Base-by-base conservation (phyloP, 2,329 filamentous ascomycete genomes). In the Colletotrichum chlorophyti region DNA sequence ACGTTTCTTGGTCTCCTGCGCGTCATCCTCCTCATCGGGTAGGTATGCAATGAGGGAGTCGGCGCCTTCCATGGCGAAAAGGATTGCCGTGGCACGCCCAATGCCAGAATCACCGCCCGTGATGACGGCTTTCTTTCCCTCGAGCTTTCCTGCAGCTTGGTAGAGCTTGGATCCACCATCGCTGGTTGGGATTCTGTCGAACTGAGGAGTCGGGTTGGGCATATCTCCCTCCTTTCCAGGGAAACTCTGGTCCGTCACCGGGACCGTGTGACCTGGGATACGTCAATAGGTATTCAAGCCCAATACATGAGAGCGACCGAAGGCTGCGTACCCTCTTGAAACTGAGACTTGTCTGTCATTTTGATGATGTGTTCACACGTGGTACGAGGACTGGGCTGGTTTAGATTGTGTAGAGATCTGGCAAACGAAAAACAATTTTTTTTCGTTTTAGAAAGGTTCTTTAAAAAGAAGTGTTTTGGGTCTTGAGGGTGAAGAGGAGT, bases 81-180 rank as follows among this genome's bases (percentile, higher is more conserved):
- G 79, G 14, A 94, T 81, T 1, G 91, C 90, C 1, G 88, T 84
- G 1, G 91, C 87, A 32, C 90, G 85, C 6, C 91, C 90, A 63
- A 95, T 94, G 2, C 91, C 91, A 6, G 84, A 88, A 72, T 94
- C 91, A 4, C 91, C 91, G 14, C 91, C 91, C 0, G 91, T 94
- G 66, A 95, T 94, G 57, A 95, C 74, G 7, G 91, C 90, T 58
- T 85, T 90, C 73, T 89, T 91, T 61, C 86, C 90, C 66, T 84
- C 74, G 6, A 95, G 83, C 75, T 95, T 96, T 45, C 86, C 87
- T 1, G 91, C 89, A 4, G 89, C 84, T 69, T 87, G 86, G 76
- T 95, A 94, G 43, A 82, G 82, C 66, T 90, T 84, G 65, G 84
- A 87, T 11, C 85, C 85, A 32, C 88, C 88, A 58, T 89, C 84